Base-by-base conservation (phyloP, 768 basidiomycete species). In the Leccinum disarticulatum region DNA sequence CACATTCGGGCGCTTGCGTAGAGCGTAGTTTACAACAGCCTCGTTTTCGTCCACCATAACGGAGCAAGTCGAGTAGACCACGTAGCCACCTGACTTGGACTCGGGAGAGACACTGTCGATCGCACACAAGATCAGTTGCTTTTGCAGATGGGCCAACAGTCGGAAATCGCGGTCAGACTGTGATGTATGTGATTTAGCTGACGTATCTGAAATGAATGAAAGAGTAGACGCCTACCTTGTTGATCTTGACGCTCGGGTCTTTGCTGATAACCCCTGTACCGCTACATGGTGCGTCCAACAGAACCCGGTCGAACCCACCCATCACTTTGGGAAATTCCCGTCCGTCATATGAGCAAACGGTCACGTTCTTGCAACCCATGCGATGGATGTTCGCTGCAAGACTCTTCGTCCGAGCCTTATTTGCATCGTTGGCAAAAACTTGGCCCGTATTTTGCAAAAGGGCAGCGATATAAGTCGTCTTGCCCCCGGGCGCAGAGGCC, bases 11-110 rank as follows among this genome's bases (percentile, higher is more conserved):
- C 97, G 86, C 73, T 99, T 98, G 61, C 90, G 86, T 54, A 99
- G 83, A 17, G 97, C 97, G 71, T 99, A 99, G 72, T 97, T 93
- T 25, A 99, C 95, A 14, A 98, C 96, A 1, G 93, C 87, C 75
- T 99, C 97, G 78, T 99, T 95, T 79, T 99, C 97, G 67, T 98
- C 97, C 9, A 98, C 91, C 5, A 91, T 97, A 56, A 99, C 94
- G 5, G 95, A 98, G 73, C 97, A 99, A 0, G 97, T 99, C 51
- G 96, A 98, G 78, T 99, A 99, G 57, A 98, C 96, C 66, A 98
- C 77, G 75, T 88, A 93, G 28, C 95, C 95, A 6, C 97, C 97
- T 1, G 91, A 92, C 68, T 90, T 88, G 5, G 95, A 96, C 58
- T 88, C 87, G 10, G 95, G 86, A 64, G 86, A 88, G 54, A 96